Conservation (phyloP, 1,284 basidiomycete genomes). For the Ustilago curta region DNA sequence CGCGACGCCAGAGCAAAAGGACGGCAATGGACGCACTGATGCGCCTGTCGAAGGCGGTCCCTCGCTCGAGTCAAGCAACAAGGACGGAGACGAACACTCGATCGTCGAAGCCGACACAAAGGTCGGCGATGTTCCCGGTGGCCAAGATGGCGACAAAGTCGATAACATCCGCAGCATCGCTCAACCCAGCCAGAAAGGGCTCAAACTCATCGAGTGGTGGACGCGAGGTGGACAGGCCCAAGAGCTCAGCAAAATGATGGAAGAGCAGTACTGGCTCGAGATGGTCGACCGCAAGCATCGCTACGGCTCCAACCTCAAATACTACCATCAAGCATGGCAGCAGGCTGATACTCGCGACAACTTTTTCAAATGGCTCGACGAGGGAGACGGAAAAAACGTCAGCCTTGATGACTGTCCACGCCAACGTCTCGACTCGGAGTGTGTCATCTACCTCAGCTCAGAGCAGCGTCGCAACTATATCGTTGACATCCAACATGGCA, state of each 20-base stretch:
- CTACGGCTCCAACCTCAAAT: slow-evolving; percentile 63
- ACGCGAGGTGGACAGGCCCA: slow-evolving; percentile 57
- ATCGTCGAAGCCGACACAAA: slow-evolving; percentile 32
- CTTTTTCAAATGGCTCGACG: slow-evolving; percentile 76
- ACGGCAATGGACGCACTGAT: slow-evolving; percentile 17
- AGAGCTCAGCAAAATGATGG: slow-evolving; percentile 62
- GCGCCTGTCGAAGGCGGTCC: slow-evolving; percentile 50
- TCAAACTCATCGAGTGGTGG: slow-evolving; percentile 59
- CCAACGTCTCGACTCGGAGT: slow-evolving; percentile 78
- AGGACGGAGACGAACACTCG: slow-evolving; percentile 19
- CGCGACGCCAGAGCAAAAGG: slow-evolving; percentile 19
- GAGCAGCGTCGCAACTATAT: slow-evolving; percentile 81
- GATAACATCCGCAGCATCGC: slow-evolving; percentile 63
- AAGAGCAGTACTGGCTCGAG: slow-evolving; percentile 61
- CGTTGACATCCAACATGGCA: slow-evolving; percentile 76
- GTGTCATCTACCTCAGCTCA: slow-evolving; percentile 68
- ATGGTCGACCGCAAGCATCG: slow-evolving; percentile 62
- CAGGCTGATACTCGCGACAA: slow-evolving; percentile 54
- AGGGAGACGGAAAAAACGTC: slow-evolving; percentile 77
- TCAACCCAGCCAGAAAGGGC: slow-evolving; percentile 36
- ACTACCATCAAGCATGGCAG: slow-evolving; percentile 59
- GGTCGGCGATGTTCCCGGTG: slow-evolving; percentile 61
- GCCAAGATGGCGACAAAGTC: slow-evolving; percentile 55
- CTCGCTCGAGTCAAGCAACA: slow-evolving; percentile 26
- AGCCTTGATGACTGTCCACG: slow-evolving; percentile 78